phyloP scores from a whole-genome alignment of 2,329 filamentous ascomycete genomes.

The Trichoderma koningiopsis region DNA sequence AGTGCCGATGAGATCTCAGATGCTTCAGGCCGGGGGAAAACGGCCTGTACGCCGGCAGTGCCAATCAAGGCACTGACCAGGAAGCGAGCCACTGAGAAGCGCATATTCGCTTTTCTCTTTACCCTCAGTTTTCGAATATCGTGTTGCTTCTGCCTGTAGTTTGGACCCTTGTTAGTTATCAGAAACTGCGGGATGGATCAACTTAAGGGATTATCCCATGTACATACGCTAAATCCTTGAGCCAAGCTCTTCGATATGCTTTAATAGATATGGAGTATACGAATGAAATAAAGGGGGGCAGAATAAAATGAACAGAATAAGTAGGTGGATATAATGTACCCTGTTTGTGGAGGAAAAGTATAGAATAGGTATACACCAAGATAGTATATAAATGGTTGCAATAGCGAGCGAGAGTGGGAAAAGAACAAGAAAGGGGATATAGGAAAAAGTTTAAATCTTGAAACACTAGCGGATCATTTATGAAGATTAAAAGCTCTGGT shows the following conservation, averaged over 20 bases:
- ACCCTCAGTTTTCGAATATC: not conserved
- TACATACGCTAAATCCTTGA: not conserved
- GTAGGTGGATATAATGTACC: not conserved
- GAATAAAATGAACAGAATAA: not conserved
- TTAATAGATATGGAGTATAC: not conserved
- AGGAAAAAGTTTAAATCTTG: not conserved
- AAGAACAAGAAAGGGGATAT: not conserved
- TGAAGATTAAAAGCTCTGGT: not conserved
- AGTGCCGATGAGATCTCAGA: conserved; percentile 18
- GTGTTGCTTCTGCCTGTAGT: not conserved
- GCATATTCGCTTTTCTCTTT: conserved; percentile 27
- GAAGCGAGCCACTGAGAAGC: conserved; percentile 32
- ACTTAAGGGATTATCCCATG: conserved; percentile 5
- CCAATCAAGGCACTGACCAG: conserved; percentile 28
- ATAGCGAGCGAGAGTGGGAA: conserved; percentile 1
- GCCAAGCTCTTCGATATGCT: not conserved
- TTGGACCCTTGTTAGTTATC: conserved; percentile 1
- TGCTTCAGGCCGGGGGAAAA: conserved; percentile 30
- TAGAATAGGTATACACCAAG: not conserved
- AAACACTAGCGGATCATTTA: conserved; percentile 14
- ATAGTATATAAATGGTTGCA: not conserved
- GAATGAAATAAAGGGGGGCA: not conserved
- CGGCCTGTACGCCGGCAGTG: conserved; percentile 32
- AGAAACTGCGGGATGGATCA: not conserved
- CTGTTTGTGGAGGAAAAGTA: not conserved